These are phyloP conservation scores for Streptanthus diversifolius DNA, from an alignment of 345 rosid species.

Conservation along the genomic window DNA sequence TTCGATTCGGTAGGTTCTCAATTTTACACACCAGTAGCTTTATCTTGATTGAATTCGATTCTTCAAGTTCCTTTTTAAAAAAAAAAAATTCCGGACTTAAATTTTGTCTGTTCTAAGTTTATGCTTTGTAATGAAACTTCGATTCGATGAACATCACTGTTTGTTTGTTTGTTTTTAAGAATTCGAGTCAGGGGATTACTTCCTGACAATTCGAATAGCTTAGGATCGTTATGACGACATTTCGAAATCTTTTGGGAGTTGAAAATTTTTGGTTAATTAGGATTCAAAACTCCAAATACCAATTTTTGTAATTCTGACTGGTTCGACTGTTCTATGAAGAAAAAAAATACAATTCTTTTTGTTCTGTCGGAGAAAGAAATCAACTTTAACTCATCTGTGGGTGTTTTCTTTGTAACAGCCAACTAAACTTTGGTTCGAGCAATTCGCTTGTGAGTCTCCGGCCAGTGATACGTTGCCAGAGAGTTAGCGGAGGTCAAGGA, in stretches of 20 bases:
- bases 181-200: background rate
- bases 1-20: constrained; percentile 17
- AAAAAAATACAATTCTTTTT: background rate
- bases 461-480: constrained; percentile 35
- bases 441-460: constrained; percentile 1
- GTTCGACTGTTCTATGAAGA: background rate
- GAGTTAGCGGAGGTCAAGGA: constrained; percentile 35
- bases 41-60: background rate
- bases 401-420: constrained; percentile 10
- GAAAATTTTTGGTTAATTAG: too few relatives aligned
- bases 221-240: too few relatives aligned
- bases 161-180: background rate
- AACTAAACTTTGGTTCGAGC: constrained; percentile 20
- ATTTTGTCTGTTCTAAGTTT: background rate
- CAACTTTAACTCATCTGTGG: background rate
- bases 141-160: background rate
- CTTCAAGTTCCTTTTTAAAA: too few relatives aligned
- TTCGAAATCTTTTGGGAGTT: too few relatives aligned
- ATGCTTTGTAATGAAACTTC: too few relatives aligned
- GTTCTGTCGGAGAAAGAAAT: background rate
- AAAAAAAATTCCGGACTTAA: background rate
- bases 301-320: too few relatives aligned
- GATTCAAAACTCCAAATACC: too few relatives aligned
- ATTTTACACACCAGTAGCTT: background rate
- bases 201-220: background rate